Evolutionary conservation across 2,329 filamentous ascomycete species (phyloP).

Genomic region (Talaromyces pinophilus): DNA sequence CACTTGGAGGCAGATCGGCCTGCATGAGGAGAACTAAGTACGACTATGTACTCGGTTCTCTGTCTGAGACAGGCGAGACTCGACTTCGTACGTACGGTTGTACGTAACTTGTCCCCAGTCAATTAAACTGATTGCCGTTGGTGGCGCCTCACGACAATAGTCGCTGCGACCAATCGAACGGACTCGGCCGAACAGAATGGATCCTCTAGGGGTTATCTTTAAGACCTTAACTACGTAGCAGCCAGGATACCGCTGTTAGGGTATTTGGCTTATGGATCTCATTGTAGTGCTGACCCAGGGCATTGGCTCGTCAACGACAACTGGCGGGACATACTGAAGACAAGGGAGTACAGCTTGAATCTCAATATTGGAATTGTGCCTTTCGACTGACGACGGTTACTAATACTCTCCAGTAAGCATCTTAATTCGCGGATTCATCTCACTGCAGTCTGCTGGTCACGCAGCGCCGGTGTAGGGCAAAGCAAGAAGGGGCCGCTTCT

Average conservation of each 20-base stretch:
- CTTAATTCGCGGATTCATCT: background rate
- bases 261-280: background rate
- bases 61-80: background rate
- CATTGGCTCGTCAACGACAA: background rate
- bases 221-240: background rate
- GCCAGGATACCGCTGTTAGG: background rate
- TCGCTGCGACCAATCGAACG: slow-evolving; percentile 19
- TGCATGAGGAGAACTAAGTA: background rate
- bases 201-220: background rate
- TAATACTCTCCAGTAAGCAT: background rate
- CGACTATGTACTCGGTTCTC: background rate
- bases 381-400: background rate
- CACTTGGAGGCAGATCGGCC: background rate
- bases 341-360: background rate
- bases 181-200: background rate
- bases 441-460: background rate
- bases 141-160: slow-evolving; percentile 16
- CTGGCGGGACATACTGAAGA: background rate
- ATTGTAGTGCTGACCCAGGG: background rate
- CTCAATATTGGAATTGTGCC: background rate
- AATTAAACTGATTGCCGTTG: background rate
- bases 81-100: background rate
- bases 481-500: slow-evolving; percentile 10
- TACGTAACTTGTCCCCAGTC: background rate
- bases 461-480: background rate